Evolutionary conservation across 2,329 filamentous ascomycete species (phyloP).

Genomic region (Neonectria neomacrospora): DNA sequence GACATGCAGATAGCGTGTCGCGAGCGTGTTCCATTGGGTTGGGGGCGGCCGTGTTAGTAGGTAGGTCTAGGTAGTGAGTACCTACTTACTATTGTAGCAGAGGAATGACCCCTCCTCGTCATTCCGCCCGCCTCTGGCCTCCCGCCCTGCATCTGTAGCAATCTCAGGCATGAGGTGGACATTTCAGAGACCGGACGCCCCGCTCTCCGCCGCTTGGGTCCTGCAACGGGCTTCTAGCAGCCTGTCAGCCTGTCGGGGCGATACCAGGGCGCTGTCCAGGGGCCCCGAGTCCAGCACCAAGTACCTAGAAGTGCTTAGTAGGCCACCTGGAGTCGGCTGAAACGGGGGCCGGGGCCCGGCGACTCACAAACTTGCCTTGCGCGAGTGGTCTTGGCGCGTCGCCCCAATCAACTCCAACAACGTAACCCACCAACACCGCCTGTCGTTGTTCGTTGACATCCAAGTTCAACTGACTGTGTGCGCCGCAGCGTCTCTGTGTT

Average conservation of each 20-base stretch:
- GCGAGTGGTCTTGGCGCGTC: constrained; percentile 29
- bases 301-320: not conserved
- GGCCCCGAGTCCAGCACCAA: not conserved
- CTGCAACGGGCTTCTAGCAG: constrained; percentile 11
- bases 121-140: constrained; percentile 1
- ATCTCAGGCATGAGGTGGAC: constrained; percentile 7
- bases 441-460: constrained; percentile 27
- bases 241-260: constrained; percentile 8
- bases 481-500: constrained; percentile 33
- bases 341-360: constrained; percentile 13
- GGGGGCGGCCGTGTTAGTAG: not conserved
- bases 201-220: constrained; percentile 1
- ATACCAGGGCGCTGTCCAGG: constrained; percentile 2
- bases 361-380: constrained; percentile 7
- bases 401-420: constrained; percentile 40
- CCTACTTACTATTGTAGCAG: too few species aligned
- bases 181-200: not conserved
- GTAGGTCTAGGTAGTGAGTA: too few species aligned
- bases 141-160: not conserved
- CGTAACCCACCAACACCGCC: constrained; percentile 39
- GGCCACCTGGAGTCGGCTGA: constrained; percentile 15
- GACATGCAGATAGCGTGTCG: not conserved
- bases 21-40: constrained; percentile 2
- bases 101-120: constrained; percentile 23
- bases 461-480: constrained; percentile 33